phyloP scores from a whole-genome alignment of 1,284 basidiomycete genomes.

The Ceratobasidium sp. region DNA sequence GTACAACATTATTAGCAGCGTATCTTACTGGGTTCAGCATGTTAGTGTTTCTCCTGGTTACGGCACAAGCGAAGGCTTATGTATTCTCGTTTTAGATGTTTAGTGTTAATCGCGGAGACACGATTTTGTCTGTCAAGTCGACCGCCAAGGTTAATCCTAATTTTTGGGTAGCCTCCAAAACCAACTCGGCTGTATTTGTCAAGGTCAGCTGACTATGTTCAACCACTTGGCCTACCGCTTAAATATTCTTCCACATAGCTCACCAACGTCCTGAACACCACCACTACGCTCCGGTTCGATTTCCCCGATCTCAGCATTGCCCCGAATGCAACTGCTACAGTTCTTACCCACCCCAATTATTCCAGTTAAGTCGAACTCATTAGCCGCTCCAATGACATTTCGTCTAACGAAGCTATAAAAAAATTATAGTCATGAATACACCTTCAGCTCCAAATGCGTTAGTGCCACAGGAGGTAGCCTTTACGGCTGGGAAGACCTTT shows the following conservation, averaged over 20 bases:
- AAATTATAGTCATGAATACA: neutral
- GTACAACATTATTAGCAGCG: constrained; percentile 59
- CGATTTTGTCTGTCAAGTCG: constrained; percentile 73
- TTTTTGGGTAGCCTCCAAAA: constrained; percentile 72
- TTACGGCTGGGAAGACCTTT: constrained; percentile 66
- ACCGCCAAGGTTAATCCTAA: constrained; percentile 65
- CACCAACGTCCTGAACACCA: constrained; percentile 64
- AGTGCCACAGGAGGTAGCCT: constrained; percentile 62
- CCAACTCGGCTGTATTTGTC: constrained; percentile 65
- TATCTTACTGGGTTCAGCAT: constrained; percentile 76
- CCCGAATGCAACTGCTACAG: constrained; percentile 18
- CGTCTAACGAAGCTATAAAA: neutral
- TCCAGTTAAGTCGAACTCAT: constrained; percentile 12
- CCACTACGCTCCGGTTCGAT: constrained; percentile 64
- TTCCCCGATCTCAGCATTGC: constrained; percentile 50
- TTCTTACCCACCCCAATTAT: constrained; percentile 51
- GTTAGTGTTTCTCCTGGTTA: constrained; percentile 54
- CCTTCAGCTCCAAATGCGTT: constrained; percentile 61
- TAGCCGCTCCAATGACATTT: neutral
- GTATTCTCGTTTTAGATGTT: constrained; percentile 65
- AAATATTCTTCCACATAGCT: constrained; percentile 58
- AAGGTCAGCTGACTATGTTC: constrained; percentile 61
- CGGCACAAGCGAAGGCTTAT: too few relatives aligned
- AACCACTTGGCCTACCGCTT: neutral
- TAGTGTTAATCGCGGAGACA: constrained; percentile 70